These are phyloP conservation scores for Tulasnella sp. DNA, from an alignment of 768 basidiomycete species.

Conservation along the genomic window DNA sequence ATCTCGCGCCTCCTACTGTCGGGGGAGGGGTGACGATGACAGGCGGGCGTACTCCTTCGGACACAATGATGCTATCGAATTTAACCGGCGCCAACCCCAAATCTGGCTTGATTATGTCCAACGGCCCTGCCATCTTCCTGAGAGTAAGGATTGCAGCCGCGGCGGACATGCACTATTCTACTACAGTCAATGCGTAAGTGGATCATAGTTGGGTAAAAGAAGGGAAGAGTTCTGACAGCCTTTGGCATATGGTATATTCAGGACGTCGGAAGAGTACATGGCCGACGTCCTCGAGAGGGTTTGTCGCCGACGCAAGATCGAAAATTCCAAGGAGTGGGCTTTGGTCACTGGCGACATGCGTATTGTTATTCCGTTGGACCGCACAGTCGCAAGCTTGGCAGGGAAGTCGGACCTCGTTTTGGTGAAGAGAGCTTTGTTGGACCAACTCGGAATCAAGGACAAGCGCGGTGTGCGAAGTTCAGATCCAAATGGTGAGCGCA, in stretches of 20 bases:
- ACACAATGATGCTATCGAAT: background rate
- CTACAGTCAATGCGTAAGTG: constrained; percentile 88
- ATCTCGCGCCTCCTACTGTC: constrained; percentile 41
- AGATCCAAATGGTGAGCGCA: constrained; percentile 79
- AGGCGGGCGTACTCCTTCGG: constrained; percentile 24
- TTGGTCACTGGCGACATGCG: constrained; percentile 69
- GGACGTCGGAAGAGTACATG: constrained; percentile 93
- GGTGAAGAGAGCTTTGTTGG: constrained; percentile 76
- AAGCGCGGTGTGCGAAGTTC: constrained; percentile 72
- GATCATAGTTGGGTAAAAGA: background rate
- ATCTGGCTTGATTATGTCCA: constrained; percentile 64
- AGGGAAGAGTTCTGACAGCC: background rate
- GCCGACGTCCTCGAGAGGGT: constrained; percentile 91
- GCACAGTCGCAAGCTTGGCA: constrained; percentile 94
- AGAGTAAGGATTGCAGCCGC: constrained; percentile 80
- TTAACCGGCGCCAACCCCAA: background rate
- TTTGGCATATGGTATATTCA: constrained; percentile 41
- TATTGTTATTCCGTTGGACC: constrained; percentile 85
- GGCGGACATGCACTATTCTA: constrained; percentile 77
- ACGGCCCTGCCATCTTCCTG: constrained; percentile 84
- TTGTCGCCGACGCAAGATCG: constrained; percentile 68
- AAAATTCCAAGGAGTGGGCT: constrained; percentile 78
- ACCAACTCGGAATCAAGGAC: constrained; percentile 67
- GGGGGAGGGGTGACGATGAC: background rate
- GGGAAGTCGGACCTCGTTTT: constrained; percentile 83